Percentiles rank a stretch among this genome's conserved stretches.
phyloP scores from a whole-genome alignment of 495 filamentous ascomycete genomes.

The Tuber calosporum region DNA sequence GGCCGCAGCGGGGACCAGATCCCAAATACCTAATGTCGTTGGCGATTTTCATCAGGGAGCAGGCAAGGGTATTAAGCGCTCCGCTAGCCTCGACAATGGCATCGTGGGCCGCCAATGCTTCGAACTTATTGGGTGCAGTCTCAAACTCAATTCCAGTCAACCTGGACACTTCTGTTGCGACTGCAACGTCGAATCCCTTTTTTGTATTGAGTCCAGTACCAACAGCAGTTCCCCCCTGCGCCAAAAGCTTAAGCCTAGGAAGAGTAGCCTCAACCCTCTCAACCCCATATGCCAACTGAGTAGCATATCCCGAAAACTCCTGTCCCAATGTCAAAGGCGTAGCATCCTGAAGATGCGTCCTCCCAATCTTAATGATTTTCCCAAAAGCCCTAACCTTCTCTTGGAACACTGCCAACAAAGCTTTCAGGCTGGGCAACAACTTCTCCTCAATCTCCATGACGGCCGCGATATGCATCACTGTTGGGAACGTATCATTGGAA shows the following conservation, averaged over 20 bases:
- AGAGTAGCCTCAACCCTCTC: slow-evolving; percentile 75
- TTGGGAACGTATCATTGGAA: slow-evolving; percentile 98
- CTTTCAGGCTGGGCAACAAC: slow-evolving; percentile 73
- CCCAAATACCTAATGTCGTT: slow-evolving; percentile 97
- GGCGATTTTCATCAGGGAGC: slow-evolving; percentile 94
- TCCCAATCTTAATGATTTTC: slow-evolving; percentile 95
- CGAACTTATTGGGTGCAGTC: slow-evolving; percentile 98
- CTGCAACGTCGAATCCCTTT: slow-evolving; percentile 86
- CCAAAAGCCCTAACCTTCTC: slow-evolving; percentile 86
- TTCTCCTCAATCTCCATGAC: slow-evolving; percentile 84
- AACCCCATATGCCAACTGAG: slow-evolving; percentile 84
- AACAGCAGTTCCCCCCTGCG: slow-evolving; percentile 94
- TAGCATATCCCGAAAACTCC: slow-evolving; percentile 96
- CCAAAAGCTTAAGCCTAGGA: slow-evolving; percentile 75
- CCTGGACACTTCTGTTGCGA: slow-evolving; percentile 81
- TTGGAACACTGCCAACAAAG: slow-evolving; percentile 73
- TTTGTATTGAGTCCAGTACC: slow-evolving; percentile 97
- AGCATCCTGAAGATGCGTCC: slow-evolving; percentile 95
- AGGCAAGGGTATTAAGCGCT: slow-evolving; percentile 84
- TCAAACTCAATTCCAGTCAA: slow-evolving; percentile 89
- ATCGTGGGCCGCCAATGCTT: slow-evolving; percentile 95
- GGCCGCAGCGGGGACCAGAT: slow-evolving; percentile 88
- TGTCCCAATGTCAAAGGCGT: slow-evolving; percentile 93
- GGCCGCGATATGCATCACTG: slow-evolving; percentile 98
- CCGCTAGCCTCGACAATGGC: slow-evolving; percentile 90